Percentiles rank a stretch among this genome's conserved stretches.
These are phyloP conservation scores for Erodium trifolium DNA, from an alignment of 441 rosid genomes.

Conservation along the genomic window DNA sequence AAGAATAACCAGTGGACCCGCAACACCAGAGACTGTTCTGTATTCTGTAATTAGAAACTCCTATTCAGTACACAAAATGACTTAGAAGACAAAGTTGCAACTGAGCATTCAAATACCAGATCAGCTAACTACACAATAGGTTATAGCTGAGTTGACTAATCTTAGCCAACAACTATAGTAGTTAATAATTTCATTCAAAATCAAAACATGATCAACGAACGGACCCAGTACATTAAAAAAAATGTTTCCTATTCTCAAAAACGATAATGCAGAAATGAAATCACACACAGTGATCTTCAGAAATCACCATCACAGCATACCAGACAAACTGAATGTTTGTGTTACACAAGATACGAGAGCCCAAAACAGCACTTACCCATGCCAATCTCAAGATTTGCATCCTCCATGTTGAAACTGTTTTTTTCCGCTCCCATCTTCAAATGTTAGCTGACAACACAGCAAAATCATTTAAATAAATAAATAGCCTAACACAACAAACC, in stretches of 20 bases:
- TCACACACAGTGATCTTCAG: no score
- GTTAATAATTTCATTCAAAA: neutral
- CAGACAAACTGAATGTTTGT: neutral
- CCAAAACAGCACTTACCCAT: neutral
- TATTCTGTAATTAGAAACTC: no score
- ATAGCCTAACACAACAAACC: neutral
- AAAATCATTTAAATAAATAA: neutral
- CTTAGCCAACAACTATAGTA: no score
- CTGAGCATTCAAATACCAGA: no score
- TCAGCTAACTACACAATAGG: neutral
- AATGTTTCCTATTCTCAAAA: no score
- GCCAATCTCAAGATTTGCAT: slow-evolving; percentile 1
- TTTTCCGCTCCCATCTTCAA: slow-evolving; percentile 3
- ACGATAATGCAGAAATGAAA: no score
- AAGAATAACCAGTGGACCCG: no score
- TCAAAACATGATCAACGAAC: neutral
- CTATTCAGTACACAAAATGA: no score
- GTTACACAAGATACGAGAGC: neutral
- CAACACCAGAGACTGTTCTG: no score
- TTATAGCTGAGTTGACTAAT: neutral
- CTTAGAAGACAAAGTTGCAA: no score
- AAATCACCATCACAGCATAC: neutral
- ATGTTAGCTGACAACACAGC: neutral
- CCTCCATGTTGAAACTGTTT: slow-evolving; percentile 1
- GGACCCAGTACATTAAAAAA: no score